Conservation (phyloP, 441 rosid species). For the Euphorbia corollata region DNA sequence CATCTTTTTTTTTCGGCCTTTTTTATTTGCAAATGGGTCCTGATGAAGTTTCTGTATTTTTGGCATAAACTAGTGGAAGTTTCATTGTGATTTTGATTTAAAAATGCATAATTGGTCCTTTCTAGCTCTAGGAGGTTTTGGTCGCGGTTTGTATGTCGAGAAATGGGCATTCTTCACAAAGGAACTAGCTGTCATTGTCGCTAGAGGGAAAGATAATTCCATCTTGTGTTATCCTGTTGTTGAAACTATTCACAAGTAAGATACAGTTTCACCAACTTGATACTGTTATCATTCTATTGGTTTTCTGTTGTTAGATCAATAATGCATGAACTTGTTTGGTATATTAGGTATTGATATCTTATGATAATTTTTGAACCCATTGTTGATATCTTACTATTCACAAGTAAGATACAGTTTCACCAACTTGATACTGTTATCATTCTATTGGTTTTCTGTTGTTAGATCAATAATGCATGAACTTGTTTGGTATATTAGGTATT, state of each 20-base stretch:
- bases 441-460: constrained; percentile 2
- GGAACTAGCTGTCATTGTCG: constrained; percentile 92
- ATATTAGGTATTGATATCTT: not conserved
- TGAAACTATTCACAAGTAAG: constrained; percentile 87
- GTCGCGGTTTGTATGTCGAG: constrained; percentile 70
- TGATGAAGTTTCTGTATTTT: not conserved
- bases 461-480: not conserved
- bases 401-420: constrained; percentile 38
- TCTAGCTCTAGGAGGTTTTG: constrained; percentile 83
- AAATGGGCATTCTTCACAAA: constrained; percentile 92
- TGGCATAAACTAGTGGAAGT: not conserved
- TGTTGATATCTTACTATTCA: too few relatives aligned
- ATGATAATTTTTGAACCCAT: too few relatives aligned
- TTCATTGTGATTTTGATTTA: not conserved
- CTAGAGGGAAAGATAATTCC: constrained; percentile 87
- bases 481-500: not conserved
- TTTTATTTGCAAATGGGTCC: not conserved
- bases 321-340: not conserved
- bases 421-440: constrained; percentile 6
- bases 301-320: not conserved
- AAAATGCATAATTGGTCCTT: constrained; percentile 5
- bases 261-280: constrained; percentile 10
- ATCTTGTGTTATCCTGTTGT: constrained; percentile 83
- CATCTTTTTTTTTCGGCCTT: not conserved
- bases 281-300: constrained; percentile 7